Conservation (phyloP, 306 rosid genomes). For the Citrullus amarus region DNA sequence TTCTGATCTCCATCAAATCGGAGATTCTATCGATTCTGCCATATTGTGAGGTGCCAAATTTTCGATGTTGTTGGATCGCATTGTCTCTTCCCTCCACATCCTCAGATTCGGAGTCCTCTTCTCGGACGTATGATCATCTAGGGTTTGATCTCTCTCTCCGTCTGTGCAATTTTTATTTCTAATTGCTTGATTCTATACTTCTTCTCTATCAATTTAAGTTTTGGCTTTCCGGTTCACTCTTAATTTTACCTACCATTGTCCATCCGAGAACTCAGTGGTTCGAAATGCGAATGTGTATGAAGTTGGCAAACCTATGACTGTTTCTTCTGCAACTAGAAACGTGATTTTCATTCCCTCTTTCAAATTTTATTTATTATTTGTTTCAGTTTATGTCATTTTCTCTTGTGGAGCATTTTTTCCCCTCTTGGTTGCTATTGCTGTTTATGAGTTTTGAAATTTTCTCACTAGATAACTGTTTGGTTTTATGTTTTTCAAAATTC, state of each 20-base stretch:
- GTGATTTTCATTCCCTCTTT: not conserved
- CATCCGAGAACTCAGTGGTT: not conserved
- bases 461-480: no score
- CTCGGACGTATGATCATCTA: not conserved
- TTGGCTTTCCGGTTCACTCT: not conserved
- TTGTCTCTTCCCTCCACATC: not conserved
- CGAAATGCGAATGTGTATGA: not conserved
- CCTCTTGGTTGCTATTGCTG: not conserved
- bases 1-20: not conserved
- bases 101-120: not conserved
- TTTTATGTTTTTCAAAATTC: no score
- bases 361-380: not conserved
- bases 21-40: constrained; percentile 16
- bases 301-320: not conserved
- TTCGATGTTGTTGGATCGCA: not conserved
- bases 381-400: not conserved
- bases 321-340: not conserved
- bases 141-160: constrained; percentile 14
- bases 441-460: no score
- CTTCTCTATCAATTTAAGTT: not conserved
- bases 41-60: constrained; percentile 7
- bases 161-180: not conserved
- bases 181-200: not conserved
- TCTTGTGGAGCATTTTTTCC: not conserved
- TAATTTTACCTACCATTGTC: not conserved